Conservation (phyloP, 164 flowering plant genomes). For the Stephania yunnanensis region DNA sequence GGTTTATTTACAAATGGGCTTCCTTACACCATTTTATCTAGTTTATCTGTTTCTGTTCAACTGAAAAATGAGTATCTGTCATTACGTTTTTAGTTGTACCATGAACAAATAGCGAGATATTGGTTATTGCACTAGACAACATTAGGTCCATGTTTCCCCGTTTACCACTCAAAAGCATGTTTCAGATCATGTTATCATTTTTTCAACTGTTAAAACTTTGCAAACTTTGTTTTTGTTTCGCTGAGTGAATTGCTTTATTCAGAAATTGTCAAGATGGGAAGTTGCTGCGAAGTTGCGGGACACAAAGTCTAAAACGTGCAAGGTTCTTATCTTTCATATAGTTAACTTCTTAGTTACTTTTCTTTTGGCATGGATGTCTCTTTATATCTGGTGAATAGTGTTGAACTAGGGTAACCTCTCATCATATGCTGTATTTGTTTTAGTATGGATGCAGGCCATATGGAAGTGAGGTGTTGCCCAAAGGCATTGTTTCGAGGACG, state of each 20-base stretch:
- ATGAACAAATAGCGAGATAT: background rate
- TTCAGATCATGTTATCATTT: background rate
- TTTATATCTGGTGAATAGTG: background rate
- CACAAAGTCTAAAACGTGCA: constrained; percentile 30
- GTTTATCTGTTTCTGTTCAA: background rate
- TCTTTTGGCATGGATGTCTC: background rate
- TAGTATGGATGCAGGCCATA: constrained; percentile 55
- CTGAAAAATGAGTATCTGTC: background rate
- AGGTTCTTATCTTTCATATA: constrained; percentile 32
- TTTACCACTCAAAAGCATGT: background rate
- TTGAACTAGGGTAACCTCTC: background rate
- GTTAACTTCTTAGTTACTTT: background rate
- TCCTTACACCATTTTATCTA: background rate
- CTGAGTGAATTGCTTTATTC: constrained; percentile 19
- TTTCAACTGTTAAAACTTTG: background rate
- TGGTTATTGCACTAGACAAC: background rate
- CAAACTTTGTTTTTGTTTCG: background rate
- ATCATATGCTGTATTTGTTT: background rate
- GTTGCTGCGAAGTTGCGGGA: constrained; percentile 20
- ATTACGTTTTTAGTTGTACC: background rate
- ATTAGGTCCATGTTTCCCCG: background rate
- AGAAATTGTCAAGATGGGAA: constrained; percentile 48
- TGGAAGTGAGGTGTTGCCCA: constrained; percentile 75
- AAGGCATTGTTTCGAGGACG: constrained; percentile 57
- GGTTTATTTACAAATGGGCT: background rate